Evolutionary conservation across 176 grass and related monocot species (phyloP).

Genomic region (Oryza coarctata): DNA sequence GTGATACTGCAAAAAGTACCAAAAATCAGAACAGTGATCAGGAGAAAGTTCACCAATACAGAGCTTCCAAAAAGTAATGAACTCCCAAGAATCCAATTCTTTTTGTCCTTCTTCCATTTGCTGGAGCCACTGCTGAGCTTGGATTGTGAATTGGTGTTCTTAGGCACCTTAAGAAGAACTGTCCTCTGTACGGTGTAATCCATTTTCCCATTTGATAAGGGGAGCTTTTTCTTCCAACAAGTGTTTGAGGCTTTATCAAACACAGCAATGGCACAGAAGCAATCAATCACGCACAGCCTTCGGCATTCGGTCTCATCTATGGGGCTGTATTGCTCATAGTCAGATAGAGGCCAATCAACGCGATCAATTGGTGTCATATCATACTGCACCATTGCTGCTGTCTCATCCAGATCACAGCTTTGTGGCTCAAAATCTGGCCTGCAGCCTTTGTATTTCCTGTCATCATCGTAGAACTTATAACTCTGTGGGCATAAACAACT

Average conservation of each 20-base stretch:
- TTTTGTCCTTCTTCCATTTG: slow-evolving; percentile 13
- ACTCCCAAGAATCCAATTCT: slow-evolving; percentile 22
- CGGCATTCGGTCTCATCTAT: not conserved
- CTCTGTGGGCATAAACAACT: not conserved
- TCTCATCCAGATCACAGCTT: slow-evolving; percentile 2
- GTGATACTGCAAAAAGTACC: not conserved
- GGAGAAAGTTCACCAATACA: slow-evolving; percentile 8
- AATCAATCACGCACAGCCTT: not conserved
- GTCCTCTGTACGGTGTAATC: not conserved
- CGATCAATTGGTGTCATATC: not conserved
- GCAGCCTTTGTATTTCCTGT: slow-evolving; percentile 11
- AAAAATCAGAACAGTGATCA: slow-evolving; percentile 14
- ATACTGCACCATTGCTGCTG: not conserved
- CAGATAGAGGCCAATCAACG: not conserved
- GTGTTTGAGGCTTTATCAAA: not conserved
- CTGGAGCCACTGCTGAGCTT: not conserved
- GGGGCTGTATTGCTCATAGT: slow-evolving; percentile 14
- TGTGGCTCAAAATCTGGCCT: slow-evolving; percentile 12
- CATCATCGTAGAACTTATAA: not conserved
- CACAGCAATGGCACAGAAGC: slow-evolving; percentile 1
- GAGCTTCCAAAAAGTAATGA: slow-evolving; percentile 19
- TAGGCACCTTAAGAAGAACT: slow-evolving; percentile 21
- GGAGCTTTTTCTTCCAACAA: slow-evolving; percentile 27
- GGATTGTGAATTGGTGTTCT: not conserved
- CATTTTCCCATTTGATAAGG: slow-evolving; percentile 28